Evolutionary conservation across 352 stramenopile genomes (phyloP).

Genomic region (Pythium angustatum): DNA sequence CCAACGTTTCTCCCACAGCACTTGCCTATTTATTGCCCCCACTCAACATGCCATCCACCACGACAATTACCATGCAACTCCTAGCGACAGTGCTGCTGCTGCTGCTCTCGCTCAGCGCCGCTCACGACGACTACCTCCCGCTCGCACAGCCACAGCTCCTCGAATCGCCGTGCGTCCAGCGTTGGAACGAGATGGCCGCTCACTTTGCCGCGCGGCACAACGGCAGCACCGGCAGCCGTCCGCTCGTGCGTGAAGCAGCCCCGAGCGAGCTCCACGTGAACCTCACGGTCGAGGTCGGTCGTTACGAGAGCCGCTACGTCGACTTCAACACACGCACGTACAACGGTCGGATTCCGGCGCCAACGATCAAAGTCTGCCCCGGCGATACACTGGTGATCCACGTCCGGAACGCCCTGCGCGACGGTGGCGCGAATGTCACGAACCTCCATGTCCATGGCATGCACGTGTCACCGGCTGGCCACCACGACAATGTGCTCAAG

Average conservation of each 20-base stretch:
- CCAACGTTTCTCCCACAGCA: not conserved
- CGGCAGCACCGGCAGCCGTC: constrained; percentile 13
- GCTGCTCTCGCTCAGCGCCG: not conserved
- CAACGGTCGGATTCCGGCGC: constrained; percentile 62
- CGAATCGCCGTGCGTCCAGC: constrained; percentile 28
- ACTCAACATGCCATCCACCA: not conserved
- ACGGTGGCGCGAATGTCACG: constrained; percentile 56
- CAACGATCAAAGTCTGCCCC: constrained; percentile 74
- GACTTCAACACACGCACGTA: constrained; percentile 76
- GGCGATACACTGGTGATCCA: constrained; percentile 60
- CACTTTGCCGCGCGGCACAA: constrained; percentile 17
- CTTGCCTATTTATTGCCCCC: constrained; percentile 10
- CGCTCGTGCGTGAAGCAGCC: constrained; percentile 40
- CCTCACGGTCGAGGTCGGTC: constrained; percentile 51
- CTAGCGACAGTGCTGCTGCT: constrained; percentile 1
- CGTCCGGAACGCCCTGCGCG: constrained; percentile 55
- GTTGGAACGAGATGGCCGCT: constrained; percentile 24
- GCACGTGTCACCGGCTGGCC: constrained; percentile 56
- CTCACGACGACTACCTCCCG: constrained; percentile 30
- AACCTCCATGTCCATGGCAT: constrained; percentile 77
- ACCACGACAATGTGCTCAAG: constrained; percentile 63
- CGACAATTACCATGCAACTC: no score
- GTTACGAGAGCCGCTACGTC: constrained; percentile 75
- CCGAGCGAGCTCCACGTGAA: constrained; percentile 57
- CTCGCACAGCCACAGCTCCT: constrained; percentile 26